Conservation (phyloP, 1,139 yeast genomes). For the Saccharomyces pastorianus region DNA sequence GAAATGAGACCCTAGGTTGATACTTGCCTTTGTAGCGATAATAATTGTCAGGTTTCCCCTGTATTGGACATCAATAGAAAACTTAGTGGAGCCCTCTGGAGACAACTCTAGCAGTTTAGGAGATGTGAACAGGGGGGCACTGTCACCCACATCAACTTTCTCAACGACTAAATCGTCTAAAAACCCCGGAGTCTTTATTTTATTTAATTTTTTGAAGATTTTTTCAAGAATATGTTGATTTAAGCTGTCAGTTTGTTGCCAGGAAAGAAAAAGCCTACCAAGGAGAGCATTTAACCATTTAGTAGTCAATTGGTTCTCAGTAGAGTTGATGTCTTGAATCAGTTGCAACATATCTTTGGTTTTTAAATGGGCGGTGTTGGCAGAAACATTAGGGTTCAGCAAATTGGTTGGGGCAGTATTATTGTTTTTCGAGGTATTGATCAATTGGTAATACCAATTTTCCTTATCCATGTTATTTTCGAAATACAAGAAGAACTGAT, state of each 20-base stretch:
- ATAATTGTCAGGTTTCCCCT: constrained; percentile 67
- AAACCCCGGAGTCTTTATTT: constrained; percentile 80
- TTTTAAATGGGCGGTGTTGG: constrained; percentile 63
- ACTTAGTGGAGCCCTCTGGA: constrained; percentile 72
- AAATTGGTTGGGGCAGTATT: constrained; percentile 6
- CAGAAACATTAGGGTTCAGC: constrained; percentile 47
- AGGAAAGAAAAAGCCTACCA: constrained; percentile 71
- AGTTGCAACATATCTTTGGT: constrained; percentile 65
- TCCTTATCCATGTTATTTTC: constrained; percentile 78
- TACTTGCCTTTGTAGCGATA: constrained; percentile 67
- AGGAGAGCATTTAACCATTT: constrained; percentile 85
- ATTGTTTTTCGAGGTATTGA: constrained; percentile 55
- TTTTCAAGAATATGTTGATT: constrained; percentile 49
- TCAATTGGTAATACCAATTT: constrained; percentile 81
- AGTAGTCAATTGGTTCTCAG: constrained; percentile 75
- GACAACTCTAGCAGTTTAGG: constrained; percentile 63
- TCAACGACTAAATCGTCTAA: constrained; percentile 73
- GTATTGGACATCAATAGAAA: constrained; percentile 57
- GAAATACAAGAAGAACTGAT: constrained; percentile 56
- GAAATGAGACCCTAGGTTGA: constrained; percentile 68
- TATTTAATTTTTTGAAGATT: constrained; percentile 62
- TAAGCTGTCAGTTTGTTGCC: constrained; percentile 63
- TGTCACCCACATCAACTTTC: constrained; percentile 63
- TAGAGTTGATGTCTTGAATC: constrained; percentile 68
- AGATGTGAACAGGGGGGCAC: constrained; percentile 73